Evolutionary conservation across 495 filamentous ascomycete species (phyloP), one percentile per base, ranked within the genome.

Genomic region (Aspergillus haitiensis): DNA sequence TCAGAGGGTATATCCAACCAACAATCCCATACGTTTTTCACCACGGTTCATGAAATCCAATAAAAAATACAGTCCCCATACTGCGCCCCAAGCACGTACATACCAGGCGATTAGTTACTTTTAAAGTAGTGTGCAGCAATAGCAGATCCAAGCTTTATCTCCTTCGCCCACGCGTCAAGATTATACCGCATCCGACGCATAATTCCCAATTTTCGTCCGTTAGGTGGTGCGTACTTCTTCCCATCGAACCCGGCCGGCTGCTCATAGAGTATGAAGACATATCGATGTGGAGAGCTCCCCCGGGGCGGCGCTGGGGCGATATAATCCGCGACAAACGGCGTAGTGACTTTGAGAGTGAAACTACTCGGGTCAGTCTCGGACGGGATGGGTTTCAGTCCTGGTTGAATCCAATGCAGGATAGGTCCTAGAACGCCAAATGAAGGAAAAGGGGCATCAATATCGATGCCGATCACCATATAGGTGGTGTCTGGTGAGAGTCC

Each of bases 211-310:
- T 73, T 72, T 61, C 77, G 68, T 2, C 74, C 81, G 33, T 70
- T 62, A 16, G 73, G 61, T 61, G 81, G 74, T 36, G 77, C 67
- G 64, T 78, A 72, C 49, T 74, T 75, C 56, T 69, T 66, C n/a
- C 45, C 70, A 32, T 79, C 72, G 34, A 86, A 76, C 5, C 64
- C 75, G 42, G 64, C 71, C 0, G 84, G 84, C 70, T 86, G 78
- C 68, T 83, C 79, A 62, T 81, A 86, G 31, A 86, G 62, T 64
- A 86, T 68, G 64, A 84, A 85, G 11, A 77, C 54, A 63, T 86
- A 85, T 7, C 84, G 81, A 65, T 86, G 83, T 0, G 82, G 81
- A 5, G 72, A 57, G 56, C 81, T 81, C 13, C 68, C 62, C 13
- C 73, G 74, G 11, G 84, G 84, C 11, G 83, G 83, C 18, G 65